phyloP scores from a whole-genome alignment of 2,329 filamentous ascomycete genomes.

The Didymellaceae sp. region DNA sequence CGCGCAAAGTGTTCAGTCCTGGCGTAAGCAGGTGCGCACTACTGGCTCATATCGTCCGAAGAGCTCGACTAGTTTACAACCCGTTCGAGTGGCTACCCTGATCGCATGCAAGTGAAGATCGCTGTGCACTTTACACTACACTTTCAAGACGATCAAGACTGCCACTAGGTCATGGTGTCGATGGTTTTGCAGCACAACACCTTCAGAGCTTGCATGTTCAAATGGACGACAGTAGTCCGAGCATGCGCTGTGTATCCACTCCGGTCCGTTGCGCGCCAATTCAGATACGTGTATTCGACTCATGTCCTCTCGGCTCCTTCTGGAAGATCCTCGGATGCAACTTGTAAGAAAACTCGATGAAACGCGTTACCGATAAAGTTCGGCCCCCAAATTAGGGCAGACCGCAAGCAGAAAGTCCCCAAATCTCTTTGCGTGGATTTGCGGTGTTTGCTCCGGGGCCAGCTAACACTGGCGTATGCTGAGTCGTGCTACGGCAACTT shows the following conservation, averaged over 20 bases:
- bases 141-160: no score
- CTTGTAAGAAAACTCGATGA: not conserved
- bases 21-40: not conserved
- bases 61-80: not conserved
- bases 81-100: not conserved
- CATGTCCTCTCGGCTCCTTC: not conserved
- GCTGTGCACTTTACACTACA: no score
- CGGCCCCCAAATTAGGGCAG: not conserved
- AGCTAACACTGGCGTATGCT: conserved; percentile 6
- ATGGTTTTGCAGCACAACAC: no score
- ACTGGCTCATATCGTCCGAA: not conserved
- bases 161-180: no score
- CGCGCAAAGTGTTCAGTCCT: not conserved
- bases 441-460: conserved; percentile 11
- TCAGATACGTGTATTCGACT: not conserved
- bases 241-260: no score
- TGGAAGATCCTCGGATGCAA: not conserved
- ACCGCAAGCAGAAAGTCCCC: not conserved
- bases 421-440: not conserved
- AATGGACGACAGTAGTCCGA: not conserved
- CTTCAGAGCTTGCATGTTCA: no score
- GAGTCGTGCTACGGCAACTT: conserved; percentile 8
- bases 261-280: no score
- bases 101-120: no score
- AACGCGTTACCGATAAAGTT: conserved; percentile 1